Evolutionary conservation across 1,284 basidiomycete genomes (phyloP).

Genomic region (Tylopilus sp.): DNA sequence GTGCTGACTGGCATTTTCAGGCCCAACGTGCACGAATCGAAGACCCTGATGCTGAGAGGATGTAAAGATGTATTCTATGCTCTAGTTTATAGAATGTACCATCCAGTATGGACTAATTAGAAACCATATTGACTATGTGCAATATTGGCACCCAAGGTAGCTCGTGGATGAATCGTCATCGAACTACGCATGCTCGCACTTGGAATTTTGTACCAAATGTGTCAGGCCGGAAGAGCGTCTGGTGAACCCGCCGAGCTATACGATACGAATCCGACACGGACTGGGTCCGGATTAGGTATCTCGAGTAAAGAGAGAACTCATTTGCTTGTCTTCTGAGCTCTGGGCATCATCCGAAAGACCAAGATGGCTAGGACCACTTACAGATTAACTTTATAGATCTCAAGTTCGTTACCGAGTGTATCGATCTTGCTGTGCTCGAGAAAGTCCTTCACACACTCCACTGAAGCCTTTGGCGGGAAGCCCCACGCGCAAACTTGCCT

Average conservation of each 20-base stretch:
- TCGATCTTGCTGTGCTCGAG: conserved; percentile 46
- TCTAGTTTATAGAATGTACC: conserved; percentile 15
- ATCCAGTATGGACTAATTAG: conserved; percentile 11
- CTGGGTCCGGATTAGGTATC: conserved; percentile 49
- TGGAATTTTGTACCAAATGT: conserved; percentile 39
- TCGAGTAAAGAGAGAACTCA: conserved; percentile 43
- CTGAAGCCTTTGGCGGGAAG: conserved; percentile 46
- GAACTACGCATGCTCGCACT: conserved; percentile 56
- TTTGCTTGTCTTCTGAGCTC: conserved; percentile 32
- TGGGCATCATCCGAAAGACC: conserved; percentile 5
- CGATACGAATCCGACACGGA: conserved; percentile 62
- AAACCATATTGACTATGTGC: conserved; percentile 9
- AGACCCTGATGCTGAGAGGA: conserved; percentile 58
- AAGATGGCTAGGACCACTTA: conserved; percentile 33
- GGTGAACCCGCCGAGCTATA: conserved; percentile 58
- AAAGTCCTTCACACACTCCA: conserved; percentile 37
- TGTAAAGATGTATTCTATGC: conserved; percentile 41
- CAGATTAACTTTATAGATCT: conserved; percentile 49
- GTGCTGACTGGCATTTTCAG: conserved; percentile 27
- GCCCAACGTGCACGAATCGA: conserved; percentile 56
- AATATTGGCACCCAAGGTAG: neutral
- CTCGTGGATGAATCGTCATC: conserved; percentile 36
- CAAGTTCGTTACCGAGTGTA: conserved; percentile 33
- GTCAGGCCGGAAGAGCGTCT: conserved; percentile 45
- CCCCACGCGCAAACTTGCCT: conserved; percentile 58